Evolutionary conservation across 495 filamentous ascomycete genomes (phyloP).

Genomic region (Hypoxylon trugodes): DNA sequence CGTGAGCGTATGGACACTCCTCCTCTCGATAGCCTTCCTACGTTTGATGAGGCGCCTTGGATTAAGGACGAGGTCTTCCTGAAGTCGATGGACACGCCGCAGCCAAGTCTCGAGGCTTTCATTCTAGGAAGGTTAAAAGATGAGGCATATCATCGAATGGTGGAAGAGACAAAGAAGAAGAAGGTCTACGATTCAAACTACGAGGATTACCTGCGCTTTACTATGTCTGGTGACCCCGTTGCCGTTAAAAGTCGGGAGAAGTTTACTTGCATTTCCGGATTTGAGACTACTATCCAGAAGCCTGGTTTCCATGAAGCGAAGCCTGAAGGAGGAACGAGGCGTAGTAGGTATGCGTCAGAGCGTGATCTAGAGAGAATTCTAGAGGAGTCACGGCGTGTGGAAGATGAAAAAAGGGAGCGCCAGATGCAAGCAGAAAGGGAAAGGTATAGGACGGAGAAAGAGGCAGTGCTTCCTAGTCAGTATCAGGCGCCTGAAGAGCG

Average conservation of each 20-base stretch:
- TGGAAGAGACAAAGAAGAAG: constrained; percentile 44
- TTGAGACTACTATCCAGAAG: constrained; percentile 38
- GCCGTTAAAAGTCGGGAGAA: constrained; percentile 56
- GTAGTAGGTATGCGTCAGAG: constrained; percentile 68
- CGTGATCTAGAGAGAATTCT: constrained; percentile 80
- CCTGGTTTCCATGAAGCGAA: constrained; percentile 61
- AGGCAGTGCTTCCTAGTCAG: constrained; percentile 86
- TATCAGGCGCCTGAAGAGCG: constrained; percentile 61
- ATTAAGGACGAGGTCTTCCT: constrained; percentile 49
- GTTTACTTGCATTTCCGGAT: constrained; percentile 42
- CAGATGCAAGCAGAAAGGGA: constrained; percentile 74
- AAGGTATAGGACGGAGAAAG: constrained; percentile 78
- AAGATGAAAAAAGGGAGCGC: constrained; percentile 75
- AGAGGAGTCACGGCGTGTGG: constrained; percentile 77
- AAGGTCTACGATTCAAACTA: constrained; percentile 51
- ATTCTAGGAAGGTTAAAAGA: constrained; percentile 43
- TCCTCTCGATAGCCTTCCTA: constrained; percentile 56
- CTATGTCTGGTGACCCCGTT: constrained; percentile 59
- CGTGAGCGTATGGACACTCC: constrained; percentile 59
- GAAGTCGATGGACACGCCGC: constrained; percentile 38
- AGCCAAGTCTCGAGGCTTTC: constrained; percentile 46
- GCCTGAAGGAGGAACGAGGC: constrained; percentile 68
- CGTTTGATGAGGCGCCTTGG: constrained; percentile 53
- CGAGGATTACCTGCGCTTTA: constrained; percentile 59
- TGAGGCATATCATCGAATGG: constrained; percentile 23